phyloP scores from a whole-genome alignment of 768 basidiomycete species.

The Mycena rebaudengoi region DNA sequence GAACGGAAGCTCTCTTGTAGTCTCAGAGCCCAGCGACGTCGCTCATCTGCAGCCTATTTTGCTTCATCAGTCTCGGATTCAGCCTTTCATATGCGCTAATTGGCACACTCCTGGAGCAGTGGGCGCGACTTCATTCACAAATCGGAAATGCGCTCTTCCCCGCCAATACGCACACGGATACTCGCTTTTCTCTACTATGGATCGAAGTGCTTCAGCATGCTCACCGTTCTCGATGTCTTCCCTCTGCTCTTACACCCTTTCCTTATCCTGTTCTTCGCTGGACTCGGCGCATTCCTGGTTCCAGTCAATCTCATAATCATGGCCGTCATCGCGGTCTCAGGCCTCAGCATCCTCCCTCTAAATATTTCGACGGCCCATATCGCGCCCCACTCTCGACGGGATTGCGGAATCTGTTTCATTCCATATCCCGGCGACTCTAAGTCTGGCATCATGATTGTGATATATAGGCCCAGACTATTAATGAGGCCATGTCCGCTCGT shows the following conservation, averaged over 20 bases:
- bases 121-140: conserved; percentile 9
- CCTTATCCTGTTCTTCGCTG: conserved; percentile 18
- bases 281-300: conserved; percentile 13
- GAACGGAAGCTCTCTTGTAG: neutral
- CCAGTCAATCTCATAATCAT: neutral
- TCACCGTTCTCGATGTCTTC: neutral
- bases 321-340: neutral
- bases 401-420: too few species aligned
- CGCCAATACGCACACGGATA: neutral
- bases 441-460: too few species aligned
- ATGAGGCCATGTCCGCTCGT: too few species aligned
- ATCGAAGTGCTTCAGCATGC: neutral
- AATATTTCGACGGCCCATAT: conserved; percentile 18
- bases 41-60: neutral
- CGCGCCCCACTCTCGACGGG: conserved; percentile 3
- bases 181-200: neutral
- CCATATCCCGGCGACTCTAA: too few species aligned
- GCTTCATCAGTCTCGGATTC: conserved; percentile 3
- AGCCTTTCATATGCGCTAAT: neutral
- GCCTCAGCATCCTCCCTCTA: conserved; percentile 11
- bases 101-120: conserved; percentile 9
- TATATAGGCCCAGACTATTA: too few species aligned
- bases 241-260: conserved; percentile 23
- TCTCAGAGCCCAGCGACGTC: neutral
- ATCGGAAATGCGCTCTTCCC: neutral